Evolutionary conservation across 768 basidiomycete genomes (phyloP).

Genomic region (Russula earlei): DNA sequence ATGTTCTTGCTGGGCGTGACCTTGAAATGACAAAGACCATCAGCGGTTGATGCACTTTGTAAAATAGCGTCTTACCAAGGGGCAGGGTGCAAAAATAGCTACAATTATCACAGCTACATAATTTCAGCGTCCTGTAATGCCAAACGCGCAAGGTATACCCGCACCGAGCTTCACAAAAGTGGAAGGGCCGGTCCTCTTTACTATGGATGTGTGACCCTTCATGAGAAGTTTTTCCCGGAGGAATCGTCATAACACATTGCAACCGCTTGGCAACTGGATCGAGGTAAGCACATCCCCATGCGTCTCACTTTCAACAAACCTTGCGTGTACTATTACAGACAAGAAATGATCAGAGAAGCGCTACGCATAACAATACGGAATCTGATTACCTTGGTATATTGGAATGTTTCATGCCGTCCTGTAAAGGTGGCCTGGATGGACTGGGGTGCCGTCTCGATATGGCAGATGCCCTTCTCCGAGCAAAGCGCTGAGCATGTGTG

Average conservation of each 20-base stretch:
- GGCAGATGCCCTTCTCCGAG: constrained; percentile 40
- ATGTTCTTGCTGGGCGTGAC: constrained; percentile 50
- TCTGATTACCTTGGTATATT: constrained; percentile 48
- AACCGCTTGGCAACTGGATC: constrained; percentile 39
- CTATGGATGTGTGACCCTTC: constrained; percentile 42
- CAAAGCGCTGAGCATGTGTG: constrained; percentile 41
- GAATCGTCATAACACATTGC: constrained; percentile 40
- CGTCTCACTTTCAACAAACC: constrained; percentile 26
- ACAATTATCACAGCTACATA: constrained; percentile 42
- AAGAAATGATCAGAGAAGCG: neutral
- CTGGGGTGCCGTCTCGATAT: constrained; percentile 49
- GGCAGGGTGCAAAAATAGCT: constrained; percentile 52
- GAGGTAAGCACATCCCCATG: neutral
- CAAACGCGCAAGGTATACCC: constrained; percentile 4
- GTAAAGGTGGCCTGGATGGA: constrained; percentile 55
- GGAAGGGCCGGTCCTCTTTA: constrained; percentile 34
- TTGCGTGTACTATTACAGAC: constrained; percentile 41
- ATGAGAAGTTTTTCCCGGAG: constrained; percentile 34
- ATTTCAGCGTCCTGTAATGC: neutral
- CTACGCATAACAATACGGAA: neutral
- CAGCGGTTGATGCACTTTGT: neutral
- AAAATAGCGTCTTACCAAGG: constrained; percentile 30
- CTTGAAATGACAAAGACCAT: constrained; percentile 25
- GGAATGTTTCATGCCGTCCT: constrained; percentile 49
- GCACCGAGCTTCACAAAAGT: constrained; percentile 45